Percentiles rank a stretch among this genome's conserved stretches.
phyloP scores from a whole-genome alignment of 2,329 filamentous ascomycete species.

The Nigrospora osmanthi region DNA sequence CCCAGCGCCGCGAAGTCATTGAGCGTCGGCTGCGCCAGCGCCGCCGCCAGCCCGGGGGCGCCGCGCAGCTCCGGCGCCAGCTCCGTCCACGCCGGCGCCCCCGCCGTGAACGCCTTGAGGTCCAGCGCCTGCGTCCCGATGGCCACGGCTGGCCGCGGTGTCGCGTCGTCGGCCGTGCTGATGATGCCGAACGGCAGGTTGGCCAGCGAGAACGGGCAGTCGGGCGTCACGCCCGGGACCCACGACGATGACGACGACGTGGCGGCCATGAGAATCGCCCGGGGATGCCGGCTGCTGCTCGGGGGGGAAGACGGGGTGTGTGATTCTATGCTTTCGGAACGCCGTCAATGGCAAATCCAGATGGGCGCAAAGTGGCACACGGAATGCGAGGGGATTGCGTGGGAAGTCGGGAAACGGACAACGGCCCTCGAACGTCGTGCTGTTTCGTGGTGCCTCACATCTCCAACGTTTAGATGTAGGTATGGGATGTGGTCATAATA shows the following conservation, averaged over 20 bases:
- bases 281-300: no score
- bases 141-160: constrained; percentile 59
- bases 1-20: constrained; percentile 71
- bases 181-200: constrained; percentile 84
- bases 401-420: no score
- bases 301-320: no score
- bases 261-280: no score
- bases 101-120: constrained; percentile 36
- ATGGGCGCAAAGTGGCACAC: no score
- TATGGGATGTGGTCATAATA: no score
- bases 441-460: no score
- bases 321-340: no score
- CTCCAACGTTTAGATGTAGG: no score
- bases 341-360: no score
- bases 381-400: no score
- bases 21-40: constrained; percentile 58
- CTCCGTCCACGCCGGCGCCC: constrained; percentile 8
- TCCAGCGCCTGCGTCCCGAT: constrained; percentile 69
- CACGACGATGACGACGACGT: not conserved
- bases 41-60: constrained; percentile 46
- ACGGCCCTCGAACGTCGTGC: no score
- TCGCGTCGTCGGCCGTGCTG: constrained; percentile 47
- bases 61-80: constrained; percentile 35
- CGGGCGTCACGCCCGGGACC: constrained; percentile 2
- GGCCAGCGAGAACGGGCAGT: constrained; percentile 57